Conservation (phyloP, 225 moss, liverwort and hornwort genomes). For the Sphagnum tenellum region DNA sequence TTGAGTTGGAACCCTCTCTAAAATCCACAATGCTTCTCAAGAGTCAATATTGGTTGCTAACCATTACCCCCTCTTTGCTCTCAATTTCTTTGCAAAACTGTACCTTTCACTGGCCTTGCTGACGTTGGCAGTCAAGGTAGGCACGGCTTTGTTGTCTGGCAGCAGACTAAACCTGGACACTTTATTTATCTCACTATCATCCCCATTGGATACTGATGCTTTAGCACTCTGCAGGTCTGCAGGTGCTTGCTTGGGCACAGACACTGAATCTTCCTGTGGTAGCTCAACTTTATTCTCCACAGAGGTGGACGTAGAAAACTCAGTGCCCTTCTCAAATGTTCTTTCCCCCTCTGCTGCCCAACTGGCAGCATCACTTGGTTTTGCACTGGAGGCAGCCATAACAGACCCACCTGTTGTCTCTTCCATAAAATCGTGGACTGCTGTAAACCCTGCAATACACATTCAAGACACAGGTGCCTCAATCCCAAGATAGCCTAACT, state of each 20-base stretch:
- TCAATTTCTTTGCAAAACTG: too few relatives aligned
- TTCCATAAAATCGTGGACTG: slow-evolving; percentile 83
- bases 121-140: slow-evolving; percentile 29
- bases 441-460: slow-evolving; percentile 54
- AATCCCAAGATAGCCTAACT: too few relatives aligned
- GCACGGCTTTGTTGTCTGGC: slow-evolving; percentile 30
- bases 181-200: slow-evolving; percentile 35
- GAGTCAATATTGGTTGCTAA: too few relatives aligned
- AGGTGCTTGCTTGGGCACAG: slow-evolving; percentile 21
- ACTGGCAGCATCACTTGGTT: slow-evolving; percentile 22
- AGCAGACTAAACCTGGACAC: slow-evolving; percentile 25
- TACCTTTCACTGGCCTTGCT: slow-evolving; percentile 70
- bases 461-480: not conserved
- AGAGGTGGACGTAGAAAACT: slow-evolving; percentile 51
- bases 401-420: slow-evolving; percentile 33
- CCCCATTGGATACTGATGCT: slow-evolving; percentile 2
- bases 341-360: slow-evolving; percentile 53
- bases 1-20: too few relatives aligned
- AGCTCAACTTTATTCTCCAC: slow-evolving; percentile 28
- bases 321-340: slow-evolving; percentile 54
- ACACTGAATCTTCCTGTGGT: slow-evolving; percentile 29
- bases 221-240: slow-evolving; percentile 28
- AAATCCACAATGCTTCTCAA: too few relatives aligned
- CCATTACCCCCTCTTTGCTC: too few relatives aligned
- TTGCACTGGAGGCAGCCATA: slow-evolving; percentile 17